Percentiles rank a stretch among this genome's conserved stretches.
Evolutionary conservation across 78 protist genomes (phyloP).

Genomic region (Cavenderia fasciculata): DNA sequence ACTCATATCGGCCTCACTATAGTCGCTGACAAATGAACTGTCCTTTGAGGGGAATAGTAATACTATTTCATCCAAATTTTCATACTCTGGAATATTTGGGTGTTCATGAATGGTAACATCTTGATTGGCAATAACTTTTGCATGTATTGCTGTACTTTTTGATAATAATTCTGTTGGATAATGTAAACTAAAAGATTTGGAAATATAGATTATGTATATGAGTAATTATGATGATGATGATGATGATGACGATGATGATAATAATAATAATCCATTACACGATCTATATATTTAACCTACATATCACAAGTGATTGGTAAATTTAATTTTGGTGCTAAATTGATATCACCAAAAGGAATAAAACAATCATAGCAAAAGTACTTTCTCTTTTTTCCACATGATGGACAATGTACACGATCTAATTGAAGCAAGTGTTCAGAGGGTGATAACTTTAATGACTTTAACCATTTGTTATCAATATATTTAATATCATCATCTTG

Average conservation of each 20-base stretch:
- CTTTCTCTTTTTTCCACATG: conserved; percentile 64
- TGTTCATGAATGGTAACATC: conserved; percentile 59
- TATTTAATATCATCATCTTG: background rate
- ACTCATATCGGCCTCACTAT: conserved; percentile 22
- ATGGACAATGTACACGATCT: conserved; percentile 35
- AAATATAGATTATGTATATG: no score
- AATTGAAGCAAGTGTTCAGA: conserved; percentile 19
- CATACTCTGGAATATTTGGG: conserved; percentile 77
- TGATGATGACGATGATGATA: background rate
- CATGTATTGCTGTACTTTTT: conserved; percentile 79
- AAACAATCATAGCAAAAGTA: conserved; percentile 81
- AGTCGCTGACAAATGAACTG: conserved; percentile 44
- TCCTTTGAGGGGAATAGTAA: conserved; percentile 62
- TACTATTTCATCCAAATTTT: conserved; percentile 45
- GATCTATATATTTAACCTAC: conserved; percentile 1
- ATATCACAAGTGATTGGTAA: conserved; percentile 64
- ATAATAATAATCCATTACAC: background rate
- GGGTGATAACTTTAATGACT: conserved; percentile 21
- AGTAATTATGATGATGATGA: background rate
- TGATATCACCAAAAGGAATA: conserved; percentile 66
- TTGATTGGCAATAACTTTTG: conserved; percentile 51
- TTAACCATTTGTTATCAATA: conserved; percentile 54
- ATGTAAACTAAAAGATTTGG: conserved; percentile 71
- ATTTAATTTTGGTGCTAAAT: conserved; percentile 29
- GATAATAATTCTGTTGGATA: conserved; percentile 78